Conservation (phyloP, 768 basidiomycete genomes). For the Coprinellus aureogranulatus region DNA sequence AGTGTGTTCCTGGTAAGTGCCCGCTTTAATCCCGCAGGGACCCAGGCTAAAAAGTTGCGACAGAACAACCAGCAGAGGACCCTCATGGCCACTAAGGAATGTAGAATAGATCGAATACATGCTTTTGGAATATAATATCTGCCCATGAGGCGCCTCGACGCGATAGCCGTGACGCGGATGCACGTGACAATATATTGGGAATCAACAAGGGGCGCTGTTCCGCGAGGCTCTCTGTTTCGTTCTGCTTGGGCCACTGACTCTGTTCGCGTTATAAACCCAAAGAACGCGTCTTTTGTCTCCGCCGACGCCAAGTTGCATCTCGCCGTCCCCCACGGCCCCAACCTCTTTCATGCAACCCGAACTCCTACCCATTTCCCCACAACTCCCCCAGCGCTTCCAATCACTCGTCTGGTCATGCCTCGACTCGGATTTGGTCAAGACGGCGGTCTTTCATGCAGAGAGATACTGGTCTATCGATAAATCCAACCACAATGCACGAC, state of each 20-base stretch:
- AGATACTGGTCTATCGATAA: conserved; percentile 72
- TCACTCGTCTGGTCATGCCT: conserved; percentile 80
- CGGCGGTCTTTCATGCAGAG: conserved; percentile 89
- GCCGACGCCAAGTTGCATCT: background rate
- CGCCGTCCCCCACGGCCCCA: background rate
- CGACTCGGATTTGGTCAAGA: conserved; percentile 72
- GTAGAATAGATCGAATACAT: conserved; percentile 1
- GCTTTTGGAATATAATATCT: background rate
- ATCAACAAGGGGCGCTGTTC: conserved; percentile 1
- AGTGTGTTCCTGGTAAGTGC: conserved; percentile 76
- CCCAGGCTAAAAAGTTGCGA: conserved; percentile 17
- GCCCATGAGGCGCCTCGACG: too few species aligned
- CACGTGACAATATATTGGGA: background rate
- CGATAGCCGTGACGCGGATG: background rate
- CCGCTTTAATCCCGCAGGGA: conserved; percentile 5
- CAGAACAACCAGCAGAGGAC: conserved; percentile 76
- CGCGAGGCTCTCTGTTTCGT: background rate
- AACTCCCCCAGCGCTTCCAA: conserved; percentile 67
- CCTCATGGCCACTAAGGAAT: conserved; percentile 65
- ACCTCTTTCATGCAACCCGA: conserved; percentile 54
- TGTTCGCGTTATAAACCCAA: background rate
- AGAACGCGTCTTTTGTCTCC: conserved; percentile 1
- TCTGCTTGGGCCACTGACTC: background rate
- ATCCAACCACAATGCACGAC: conserved; percentile 74
- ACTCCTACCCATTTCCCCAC: conserved; percentile 45